Percentiles rank a stretch among this genome's conserved stretches.
Conservation (phyloP, 306 rosid genomes). For the Urtica urens region DNA sequence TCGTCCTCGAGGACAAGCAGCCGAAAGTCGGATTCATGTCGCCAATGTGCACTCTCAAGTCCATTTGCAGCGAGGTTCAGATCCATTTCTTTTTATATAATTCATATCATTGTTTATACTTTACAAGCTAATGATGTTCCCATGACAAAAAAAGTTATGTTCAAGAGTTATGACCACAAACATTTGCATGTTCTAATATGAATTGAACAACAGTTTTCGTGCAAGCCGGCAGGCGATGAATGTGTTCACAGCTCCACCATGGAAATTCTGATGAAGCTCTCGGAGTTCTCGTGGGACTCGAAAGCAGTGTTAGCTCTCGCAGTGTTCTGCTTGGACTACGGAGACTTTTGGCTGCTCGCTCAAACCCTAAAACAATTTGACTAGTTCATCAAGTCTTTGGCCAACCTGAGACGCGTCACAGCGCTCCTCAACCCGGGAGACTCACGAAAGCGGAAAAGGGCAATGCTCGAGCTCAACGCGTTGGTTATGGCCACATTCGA, state of each 20-base stretch:
- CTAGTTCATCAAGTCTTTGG: slow-evolving; percentile 47
- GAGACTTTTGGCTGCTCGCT: slow-evolving; percentile 56
- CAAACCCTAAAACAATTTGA: slow-evolving; percentile 29
- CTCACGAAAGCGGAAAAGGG: slow-evolving; percentile 26
- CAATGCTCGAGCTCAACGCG: slow-evolving; percentile 34
- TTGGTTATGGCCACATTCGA: slow-evolving; percentile 33
- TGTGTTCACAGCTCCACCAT: slow-evolving; percentile 40
- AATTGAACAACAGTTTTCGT: slow-evolving; percentile 52
- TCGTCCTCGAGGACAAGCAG: slow-evolving; percentile 25
- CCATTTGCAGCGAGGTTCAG: slow-evolving; percentile 36
- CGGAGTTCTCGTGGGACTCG: slow-evolving; percentile 45
- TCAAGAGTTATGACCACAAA: no score
- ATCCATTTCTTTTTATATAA: no score
- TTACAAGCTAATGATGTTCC: no score
- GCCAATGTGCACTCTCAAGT: slow-evolving; percentile 39
- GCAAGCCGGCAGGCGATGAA: slow-evolving; percentile 47
- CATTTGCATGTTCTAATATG: no score
- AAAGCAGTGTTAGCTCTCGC: slow-evolving; percentile 54
- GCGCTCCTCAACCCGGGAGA: slow-evolving; percentile 22
- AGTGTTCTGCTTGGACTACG: slow-evolving; percentile 58
- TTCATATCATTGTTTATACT: no score
- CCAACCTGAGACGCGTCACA: slow-evolving; percentile 43
- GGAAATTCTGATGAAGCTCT: slow-evolving; percentile 37
- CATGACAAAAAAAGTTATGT: no score
- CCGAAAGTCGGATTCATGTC: slow-evolving; percentile 26